Evolutionary conservation across 1,284 basidiomycete species (phyloP).

Genomic region (Inonotus hispidus): DNA sequence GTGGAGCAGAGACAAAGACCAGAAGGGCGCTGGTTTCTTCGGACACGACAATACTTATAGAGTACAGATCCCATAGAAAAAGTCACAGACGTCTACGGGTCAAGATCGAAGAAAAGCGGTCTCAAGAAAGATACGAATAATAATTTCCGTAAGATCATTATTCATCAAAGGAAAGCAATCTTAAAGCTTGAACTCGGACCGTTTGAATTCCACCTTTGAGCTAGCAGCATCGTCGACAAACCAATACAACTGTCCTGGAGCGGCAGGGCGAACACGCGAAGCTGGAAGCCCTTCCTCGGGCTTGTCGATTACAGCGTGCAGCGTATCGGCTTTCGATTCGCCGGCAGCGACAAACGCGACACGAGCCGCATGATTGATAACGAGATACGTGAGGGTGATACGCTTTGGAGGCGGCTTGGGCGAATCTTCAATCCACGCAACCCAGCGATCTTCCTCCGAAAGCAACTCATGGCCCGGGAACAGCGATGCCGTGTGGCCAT

Average conservation of each 20-base stretch:
- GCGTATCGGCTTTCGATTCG: slow-evolving; percentile 76
- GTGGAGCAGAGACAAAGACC: not conserved
- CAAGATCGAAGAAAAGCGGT: not conserved
- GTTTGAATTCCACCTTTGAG: slow-evolving; percentile 48
- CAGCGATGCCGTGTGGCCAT: slow-evolving; percentile 95
- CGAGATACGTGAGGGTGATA: slow-evolving; percentile 88
- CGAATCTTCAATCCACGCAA: slow-evolving; percentile 88
- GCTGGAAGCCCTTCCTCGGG: slow-evolving; percentile 82
- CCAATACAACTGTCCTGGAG: slow-evolving; percentile 87
- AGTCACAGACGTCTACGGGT: not conserved
- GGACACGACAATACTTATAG: not conserved
- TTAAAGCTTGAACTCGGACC: slow-evolving; percentile 11
- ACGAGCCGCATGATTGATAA: slow-evolving; percentile 86
- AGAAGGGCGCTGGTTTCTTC: not conserved
- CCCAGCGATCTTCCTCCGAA: slow-evolving; percentile 85
- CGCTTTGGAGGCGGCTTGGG: slow-evolving; percentile 91
- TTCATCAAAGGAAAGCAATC: not conserved
- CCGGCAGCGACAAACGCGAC: slow-evolving; percentile 88
- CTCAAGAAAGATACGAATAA: not conserved
- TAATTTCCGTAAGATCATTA: not conserved
- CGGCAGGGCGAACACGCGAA: slow-evolving; percentile 51
- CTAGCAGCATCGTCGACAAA: slow-evolving; percentile 84
- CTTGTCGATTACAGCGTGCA: slow-evolving; percentile 72
- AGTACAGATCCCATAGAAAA: not conserved
- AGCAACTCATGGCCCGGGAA: slow-evolving; percentile 91